Conservation (phyloP, 2,329 filamentous ascomycete species). For the Colletotrichum spaethianum region DNA sequence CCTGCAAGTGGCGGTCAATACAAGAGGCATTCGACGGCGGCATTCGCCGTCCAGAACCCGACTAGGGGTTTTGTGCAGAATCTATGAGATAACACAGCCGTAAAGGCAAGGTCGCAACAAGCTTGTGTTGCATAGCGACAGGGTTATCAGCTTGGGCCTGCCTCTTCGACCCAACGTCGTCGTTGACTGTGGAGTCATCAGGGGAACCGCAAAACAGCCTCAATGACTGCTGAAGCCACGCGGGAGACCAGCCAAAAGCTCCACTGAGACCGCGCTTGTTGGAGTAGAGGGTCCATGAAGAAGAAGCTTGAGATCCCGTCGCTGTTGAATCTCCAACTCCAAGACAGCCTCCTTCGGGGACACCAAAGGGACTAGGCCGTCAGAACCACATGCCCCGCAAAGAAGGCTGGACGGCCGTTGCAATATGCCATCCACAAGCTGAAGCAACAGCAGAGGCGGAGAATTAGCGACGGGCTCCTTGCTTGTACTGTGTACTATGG, state of each 20-base stretch:
- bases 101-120: background rate
- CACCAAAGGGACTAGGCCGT: constrained; percentile 32
- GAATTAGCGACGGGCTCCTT: background rate
- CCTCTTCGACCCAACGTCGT: constrained; percentile 19
- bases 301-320: constrained; percentile 37
- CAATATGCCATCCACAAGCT: constrained; percentile 31
- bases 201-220: constrained; percentile 41
- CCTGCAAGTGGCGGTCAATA: constrained; percentile 36
- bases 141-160: constrained; percentile 16
- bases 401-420: constrained; percentile 39
- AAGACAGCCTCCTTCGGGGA: constrained; percentile 31
- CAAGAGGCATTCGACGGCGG: background rate
- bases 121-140: background rate
- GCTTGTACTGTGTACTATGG: background rate
- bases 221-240: constrained; percentile 34
- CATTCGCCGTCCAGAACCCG: constrained; percentile 2
- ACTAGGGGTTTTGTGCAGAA: constrained; percentile 16
- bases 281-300: constrained; percentile 36
- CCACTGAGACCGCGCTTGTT: constrained; percentile 38
- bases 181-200: constrained; percentile 32
- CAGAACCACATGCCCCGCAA: constrained; percentile 41
- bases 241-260: constrained; percentile 32
- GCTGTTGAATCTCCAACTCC: constrained; percentile 39
- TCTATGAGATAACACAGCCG: constrained; percentile 14
- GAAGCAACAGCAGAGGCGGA: constrained; percentile 26